These are phyloP conservation scores for Acarospora socialis DNA, from an alignment of 2,329 filamentous ascomycete species.

Conservation along the genomic window DNA sequence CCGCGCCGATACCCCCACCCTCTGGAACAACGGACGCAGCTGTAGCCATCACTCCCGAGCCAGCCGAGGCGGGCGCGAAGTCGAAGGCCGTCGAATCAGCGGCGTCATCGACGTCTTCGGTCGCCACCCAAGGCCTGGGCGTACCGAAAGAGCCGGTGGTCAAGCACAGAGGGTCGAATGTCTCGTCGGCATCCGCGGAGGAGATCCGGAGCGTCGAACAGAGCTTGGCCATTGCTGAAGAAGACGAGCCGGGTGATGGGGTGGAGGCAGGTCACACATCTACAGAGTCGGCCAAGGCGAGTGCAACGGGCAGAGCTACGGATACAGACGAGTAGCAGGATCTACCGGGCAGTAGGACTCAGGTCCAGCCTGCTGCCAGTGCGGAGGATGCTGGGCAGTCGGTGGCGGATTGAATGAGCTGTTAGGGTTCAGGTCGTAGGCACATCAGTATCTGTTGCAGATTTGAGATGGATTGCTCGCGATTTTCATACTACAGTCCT, in stretches of 20 bases:
- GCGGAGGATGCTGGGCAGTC: conserved; percentile 10
- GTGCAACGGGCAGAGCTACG: too few species aligned
- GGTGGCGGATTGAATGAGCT: conserved; percentile 12
- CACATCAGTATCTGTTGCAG: too few species aligned
- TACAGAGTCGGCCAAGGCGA: too few species aligned
- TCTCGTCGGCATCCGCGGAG: neutral
- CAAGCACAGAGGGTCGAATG: neutral
- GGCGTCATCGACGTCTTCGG: neutral
- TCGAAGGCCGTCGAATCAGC: conserved; percentile 6
- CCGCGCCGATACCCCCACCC: conserved; percentile 9
- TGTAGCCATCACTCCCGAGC: conserved; percentile 9
- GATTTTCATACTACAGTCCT: too few species aligned
- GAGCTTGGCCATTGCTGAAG: neutral
- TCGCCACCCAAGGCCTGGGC: too few species aligned
- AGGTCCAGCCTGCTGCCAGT: conserved; percentile 11
- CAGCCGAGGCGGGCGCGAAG: conserved; percentile 1
- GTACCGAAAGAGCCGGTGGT: neutral
- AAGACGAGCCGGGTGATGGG: conserved; percentile 2
- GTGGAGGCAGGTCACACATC: too few species aligned
- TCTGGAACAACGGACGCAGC: conserved; percentile 10
- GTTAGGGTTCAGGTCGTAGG: too few species aligned
- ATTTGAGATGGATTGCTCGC: too few species aligned
- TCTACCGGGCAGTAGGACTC: conserved; percentile 11
- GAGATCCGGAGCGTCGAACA: neutral
- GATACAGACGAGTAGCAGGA: conserved; percentile 5